Conservation (phyloP, 768 basidiomycete species). For the Boletus speciosus region DNA sequence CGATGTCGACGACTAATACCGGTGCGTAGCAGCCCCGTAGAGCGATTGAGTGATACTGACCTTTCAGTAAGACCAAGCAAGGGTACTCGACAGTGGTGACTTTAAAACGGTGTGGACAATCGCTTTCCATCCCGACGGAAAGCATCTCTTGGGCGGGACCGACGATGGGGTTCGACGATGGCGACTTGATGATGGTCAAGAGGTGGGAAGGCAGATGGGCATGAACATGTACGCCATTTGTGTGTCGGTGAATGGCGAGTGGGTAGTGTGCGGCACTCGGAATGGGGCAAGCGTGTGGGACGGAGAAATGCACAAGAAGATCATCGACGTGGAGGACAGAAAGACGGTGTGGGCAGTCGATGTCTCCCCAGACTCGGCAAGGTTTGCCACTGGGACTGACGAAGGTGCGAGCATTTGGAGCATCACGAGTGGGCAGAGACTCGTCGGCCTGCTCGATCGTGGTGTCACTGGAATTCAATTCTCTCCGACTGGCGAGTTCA, state of each 20-base stretch:
- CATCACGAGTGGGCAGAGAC: neutral
- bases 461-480: neutral
- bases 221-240: neutral
- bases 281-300: neutral
- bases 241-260: neutral
- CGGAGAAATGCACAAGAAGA: neutral
- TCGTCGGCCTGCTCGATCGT: neutral
- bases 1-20: neutral
- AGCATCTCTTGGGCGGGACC: neutral
- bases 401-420: neutral
- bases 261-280: neutral
- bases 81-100: neutral
- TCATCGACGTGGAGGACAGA: neutral
- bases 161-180: neutral
- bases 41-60: neutral
- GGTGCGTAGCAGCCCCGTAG: neutral
- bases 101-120: fast-evolving
- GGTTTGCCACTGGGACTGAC: neutral
- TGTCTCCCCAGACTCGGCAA: neutral
- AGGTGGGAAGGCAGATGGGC: neutral
- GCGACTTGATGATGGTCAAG: neutral
- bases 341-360: neutral
- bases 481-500: neutral
- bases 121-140: neutral
- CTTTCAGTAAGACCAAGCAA: neutral